These are phyloP conservation scores for Eimeria acervulina DNA, from an alignment of 169 alveolate species.

Conservation along the genomic window DNA sequence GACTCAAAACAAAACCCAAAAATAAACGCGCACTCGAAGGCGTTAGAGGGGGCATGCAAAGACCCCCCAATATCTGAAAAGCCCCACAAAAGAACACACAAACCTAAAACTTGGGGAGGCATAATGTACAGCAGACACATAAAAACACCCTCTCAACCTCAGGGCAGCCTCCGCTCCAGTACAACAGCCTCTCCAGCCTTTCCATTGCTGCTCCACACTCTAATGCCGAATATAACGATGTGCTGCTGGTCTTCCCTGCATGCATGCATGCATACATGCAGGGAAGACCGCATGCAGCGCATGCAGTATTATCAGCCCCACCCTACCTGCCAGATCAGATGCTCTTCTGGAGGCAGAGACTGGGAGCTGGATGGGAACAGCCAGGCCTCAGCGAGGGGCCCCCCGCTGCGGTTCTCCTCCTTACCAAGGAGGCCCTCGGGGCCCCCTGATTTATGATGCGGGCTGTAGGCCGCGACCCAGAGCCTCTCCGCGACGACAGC, in stretches of 20 bases:
- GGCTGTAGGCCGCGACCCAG: constrained; percentile 50
- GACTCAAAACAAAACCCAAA: constrained; percentile 42
- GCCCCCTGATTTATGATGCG: background rate
- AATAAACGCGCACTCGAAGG: constrained; percentile 37
- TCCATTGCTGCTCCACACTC: too few relatives aligned
- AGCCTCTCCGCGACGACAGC: constrained; percentile 63
- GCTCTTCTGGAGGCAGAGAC: constrained; percentile 63
- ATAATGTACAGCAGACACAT: background rate
- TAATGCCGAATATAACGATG: too few relatives aligned
- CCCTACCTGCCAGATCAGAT: constrained; percentile 40
- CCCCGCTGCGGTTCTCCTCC: constrained; percentile 32
- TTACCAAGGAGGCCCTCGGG: background rate
- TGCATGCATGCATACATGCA: background rate
- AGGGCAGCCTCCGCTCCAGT: background rate
- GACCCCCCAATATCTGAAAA: constrained; percentile 40
- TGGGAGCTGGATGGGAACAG: background rate
- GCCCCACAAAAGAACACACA: background rate
- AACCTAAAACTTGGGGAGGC: background rate
- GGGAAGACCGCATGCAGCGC: background rate
- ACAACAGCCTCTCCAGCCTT: too few relatives aligned
- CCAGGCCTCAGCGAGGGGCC: constrained; percentile 66
- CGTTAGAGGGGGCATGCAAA: constrained; percentile 57
- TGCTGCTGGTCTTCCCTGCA: too few relatives aligned
- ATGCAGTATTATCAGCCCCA: background rate
- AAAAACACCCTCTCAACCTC: background rate